Evolutionary conservation across 176 grass and related monocot species (phyloP).

Genomic region (Zoysia pacifica): DNA sequence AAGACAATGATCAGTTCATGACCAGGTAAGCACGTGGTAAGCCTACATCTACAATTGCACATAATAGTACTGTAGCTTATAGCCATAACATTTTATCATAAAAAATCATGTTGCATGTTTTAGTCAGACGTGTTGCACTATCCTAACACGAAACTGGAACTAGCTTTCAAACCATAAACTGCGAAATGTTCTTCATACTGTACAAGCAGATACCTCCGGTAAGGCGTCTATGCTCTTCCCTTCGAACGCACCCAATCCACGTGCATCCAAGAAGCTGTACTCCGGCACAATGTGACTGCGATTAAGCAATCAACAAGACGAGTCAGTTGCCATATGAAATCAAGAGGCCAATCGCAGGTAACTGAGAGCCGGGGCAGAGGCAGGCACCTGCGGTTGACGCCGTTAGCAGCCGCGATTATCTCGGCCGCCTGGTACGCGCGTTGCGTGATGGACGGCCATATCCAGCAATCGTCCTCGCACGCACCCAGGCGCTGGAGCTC

Average conservation of each 20-base stretch:
- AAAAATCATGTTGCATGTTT: background rate
- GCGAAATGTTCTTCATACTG: background rate
- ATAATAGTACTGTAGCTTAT: background rate
- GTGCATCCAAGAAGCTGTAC: conserved; percentile 94
- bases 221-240: conserved; percentile 68
- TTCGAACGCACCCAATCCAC: conserved; percentile 83
- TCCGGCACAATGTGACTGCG: conserved; percentile 84
- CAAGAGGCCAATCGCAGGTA: background rate
- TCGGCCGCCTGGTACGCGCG: conserved; percentile 87
- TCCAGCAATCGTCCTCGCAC: conserved; percentile 92
- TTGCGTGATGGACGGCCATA: conserved; percentile 96
- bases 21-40: background rate
- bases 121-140: background rate
- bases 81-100: background rate
- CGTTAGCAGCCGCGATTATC: conserved; percentile 82
- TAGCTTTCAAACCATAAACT: background rate
- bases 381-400: conserved; percentile 62
- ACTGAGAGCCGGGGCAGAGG: background rate
- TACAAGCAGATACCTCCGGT: conserved; percentile 57
- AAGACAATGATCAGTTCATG: background rate
- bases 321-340: background rate
- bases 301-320: conserved; percentile 7
- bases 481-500: conserved; percentile 81
- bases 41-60: background rate
- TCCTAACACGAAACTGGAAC: background rate